These are phyloP conservation scores for Sugiyamaella smithiae DNA, from an alignment of 805 yeast species.

Conservation along the genomic window DNA sequence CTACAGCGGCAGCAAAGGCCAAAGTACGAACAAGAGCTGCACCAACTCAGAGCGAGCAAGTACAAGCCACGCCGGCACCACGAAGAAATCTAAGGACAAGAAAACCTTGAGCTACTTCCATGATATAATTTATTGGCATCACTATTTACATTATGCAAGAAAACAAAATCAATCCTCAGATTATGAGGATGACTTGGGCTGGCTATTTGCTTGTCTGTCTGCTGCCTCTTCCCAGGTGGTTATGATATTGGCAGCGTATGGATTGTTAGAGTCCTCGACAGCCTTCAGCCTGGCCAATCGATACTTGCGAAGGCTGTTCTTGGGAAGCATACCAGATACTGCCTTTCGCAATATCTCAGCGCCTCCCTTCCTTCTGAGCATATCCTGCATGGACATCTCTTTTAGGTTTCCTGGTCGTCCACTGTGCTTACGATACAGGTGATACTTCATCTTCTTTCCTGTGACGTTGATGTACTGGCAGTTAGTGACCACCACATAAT, in stretches of 20 bases:
- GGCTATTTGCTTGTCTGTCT: not conserved
- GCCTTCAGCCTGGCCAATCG: slow-evolving; percentile 83
- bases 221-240: slow-evolving; percentile 75
- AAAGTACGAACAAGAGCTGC: not conserved
- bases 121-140: slow-evolving; percentile 2
- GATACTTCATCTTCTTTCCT: slow-evolving; percentile 78
- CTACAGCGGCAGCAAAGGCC: slow-evolving; percentile 3
- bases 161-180: not conserved
- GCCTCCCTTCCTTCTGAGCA: slow-evolving; percentile 76
- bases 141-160: not conserved
- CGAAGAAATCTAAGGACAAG: slow-evolving; percentile 3
- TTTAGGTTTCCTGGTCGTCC: slow-evolving; percentile 87
- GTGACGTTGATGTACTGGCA: slow-evolving; percentile 78
- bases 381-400: slow-evolving; percentile 73
- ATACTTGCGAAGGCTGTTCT: slow-evolving; percentile 72
- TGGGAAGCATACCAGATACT: slow-evolving; percentile 95
- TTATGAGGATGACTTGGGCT: not conserved
- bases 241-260: slow-evolving; percentile 75
- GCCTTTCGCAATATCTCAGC: slow-evolving; percentile 85
- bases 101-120: not conserved
- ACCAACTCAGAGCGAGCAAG: not conserved
- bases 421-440: slow-evolving; percentile 85
- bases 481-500: slow-evolving; percentile 94
- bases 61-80: slow-evolving; percentile 1
- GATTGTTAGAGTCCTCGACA: slow-evolving; percentile 84